These are phyloP conservation scores for Boletus pseudo-olivaceus DNA, from an alignment of 768 basidiomycete genomes.

Conservation along the genomic window DNA sequence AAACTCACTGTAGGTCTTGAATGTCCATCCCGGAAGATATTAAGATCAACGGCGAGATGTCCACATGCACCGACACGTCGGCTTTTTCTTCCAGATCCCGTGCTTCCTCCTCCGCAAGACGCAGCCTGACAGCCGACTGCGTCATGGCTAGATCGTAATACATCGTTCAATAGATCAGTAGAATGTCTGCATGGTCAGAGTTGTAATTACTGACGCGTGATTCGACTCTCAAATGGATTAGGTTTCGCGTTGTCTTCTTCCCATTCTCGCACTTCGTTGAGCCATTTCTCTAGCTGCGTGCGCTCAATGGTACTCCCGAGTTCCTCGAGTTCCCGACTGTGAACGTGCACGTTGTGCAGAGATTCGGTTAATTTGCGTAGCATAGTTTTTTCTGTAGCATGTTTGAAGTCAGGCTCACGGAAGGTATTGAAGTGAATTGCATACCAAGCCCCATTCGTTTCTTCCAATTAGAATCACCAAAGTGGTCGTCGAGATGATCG, in stretches of 20 bases:
- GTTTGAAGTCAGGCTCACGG: too few relatives aligned
- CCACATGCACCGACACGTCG: neutral
- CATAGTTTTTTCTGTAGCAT: neutral
- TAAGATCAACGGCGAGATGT: neutral
- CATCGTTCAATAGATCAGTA: neutral
- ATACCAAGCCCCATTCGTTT: neutral
- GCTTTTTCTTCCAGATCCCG: neutral
- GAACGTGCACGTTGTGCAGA: neutral
- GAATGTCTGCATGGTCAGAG: too few relatives aligned
- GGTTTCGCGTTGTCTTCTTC: neutral
- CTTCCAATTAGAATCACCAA: constrained; percentile 2
- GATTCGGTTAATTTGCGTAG: neutral
- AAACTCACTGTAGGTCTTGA: neutral
- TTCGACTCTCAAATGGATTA: neutral
- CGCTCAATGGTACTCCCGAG: neutral
- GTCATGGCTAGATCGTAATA: neutral
- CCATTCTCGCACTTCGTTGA: neutral
- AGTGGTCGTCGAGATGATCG: neutral
- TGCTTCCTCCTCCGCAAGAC: neutral
- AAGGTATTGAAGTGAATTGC: too few relatives aligned
- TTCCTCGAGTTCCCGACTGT: neutral
- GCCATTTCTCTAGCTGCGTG: neutral
- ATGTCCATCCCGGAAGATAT: neutral
- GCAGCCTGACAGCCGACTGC: neutral
- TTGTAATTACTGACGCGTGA: neutral